phyloP scores from a whole-genome alignment of 352 stramenopile species.

The Thraustochytrium striatum region DNA sequence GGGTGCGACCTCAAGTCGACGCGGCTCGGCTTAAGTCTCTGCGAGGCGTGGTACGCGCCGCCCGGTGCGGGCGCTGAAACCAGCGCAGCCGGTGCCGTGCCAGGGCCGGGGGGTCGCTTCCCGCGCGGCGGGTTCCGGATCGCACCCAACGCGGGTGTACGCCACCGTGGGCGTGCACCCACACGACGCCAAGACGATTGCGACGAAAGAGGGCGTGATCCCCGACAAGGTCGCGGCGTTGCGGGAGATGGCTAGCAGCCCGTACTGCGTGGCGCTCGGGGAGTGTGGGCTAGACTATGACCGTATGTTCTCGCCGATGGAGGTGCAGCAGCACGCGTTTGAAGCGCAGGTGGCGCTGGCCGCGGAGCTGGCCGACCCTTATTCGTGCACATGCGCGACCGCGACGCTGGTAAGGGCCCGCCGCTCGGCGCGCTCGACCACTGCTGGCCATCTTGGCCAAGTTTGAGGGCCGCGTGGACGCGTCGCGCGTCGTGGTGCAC shows the following conservation, averaged over 20 bases:
- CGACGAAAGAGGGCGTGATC: background rate
- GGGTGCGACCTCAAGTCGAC: constrained; percentile 42
- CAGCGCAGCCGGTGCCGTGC: background rate
- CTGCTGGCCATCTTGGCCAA: constrained; percentile 65
- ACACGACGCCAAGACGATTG: constrained; percentile 47
- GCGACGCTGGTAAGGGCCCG: constrained; percentile 24
- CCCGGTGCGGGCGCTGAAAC: background rate
- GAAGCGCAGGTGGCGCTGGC: constrained; percentile 58
- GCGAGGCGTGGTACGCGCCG: constrained; percentile 10
- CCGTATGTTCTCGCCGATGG: constrained; percentile 56
- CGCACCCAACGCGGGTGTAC: background rate
- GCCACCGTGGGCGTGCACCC: constrained; percentile 42
- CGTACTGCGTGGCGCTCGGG: constrained; percentile 56
- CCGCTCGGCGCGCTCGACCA: constrained; percentile 62
- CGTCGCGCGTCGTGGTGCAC: constrained; percentile 71
- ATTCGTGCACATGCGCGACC: constrained; percentile 60
- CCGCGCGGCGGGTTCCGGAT: background rate
- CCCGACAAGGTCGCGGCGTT: constrained; percentile 2
- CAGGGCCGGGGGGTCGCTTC: background rate
- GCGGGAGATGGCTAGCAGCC: constrained; percentile 14
- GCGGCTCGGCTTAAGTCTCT: background rate
- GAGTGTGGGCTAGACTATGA: constrained; percentile 65
- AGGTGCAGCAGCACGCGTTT: constrained; percentile 60
- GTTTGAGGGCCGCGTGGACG: constrained; percentile 53
- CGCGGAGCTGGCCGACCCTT: constrained; percentile 55